Evolutionary conservation across 306 rosid genomes (phyloP).

Genomic region (Begonia peltatifolia): DNA sequence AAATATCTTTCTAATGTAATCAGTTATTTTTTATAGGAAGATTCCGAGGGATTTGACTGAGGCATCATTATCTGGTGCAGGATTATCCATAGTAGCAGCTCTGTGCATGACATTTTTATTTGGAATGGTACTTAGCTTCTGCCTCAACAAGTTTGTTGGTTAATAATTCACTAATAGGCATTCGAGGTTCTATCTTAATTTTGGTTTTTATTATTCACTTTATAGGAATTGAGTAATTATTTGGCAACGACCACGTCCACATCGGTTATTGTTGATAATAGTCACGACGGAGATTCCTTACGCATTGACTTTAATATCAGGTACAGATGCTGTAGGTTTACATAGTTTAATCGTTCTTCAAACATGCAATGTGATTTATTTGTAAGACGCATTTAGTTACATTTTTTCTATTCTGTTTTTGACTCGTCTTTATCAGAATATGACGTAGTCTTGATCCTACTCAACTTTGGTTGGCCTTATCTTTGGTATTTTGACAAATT

Average conservation of each 20-base stretch:
- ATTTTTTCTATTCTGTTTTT: no score
- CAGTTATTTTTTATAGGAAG: conserved; percentile 31
- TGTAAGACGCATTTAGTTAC: no score
- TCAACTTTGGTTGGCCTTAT: no score
- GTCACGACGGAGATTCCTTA: conserved; percentile 66
- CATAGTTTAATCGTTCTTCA: no score
- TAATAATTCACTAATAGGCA: neutral
- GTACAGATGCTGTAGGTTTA: conserved; percentile 12
- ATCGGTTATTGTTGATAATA: conserved; percentile 67
- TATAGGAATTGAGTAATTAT: conserved; percentile 74
- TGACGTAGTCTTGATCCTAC: no score
- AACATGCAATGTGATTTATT: no score
- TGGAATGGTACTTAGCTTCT: conserved; percentile 70
- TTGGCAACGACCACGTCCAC: conserved; percentile 66
- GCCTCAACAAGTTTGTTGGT: neutral
- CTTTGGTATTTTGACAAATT: no score
- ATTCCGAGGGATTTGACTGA: conserved; percentile 97
- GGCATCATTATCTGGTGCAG: conserved; percentile 92
- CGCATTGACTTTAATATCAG: conserved; percentile 75
- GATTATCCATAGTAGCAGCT: conserved; percentile 82
- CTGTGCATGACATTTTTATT: conserved; percentile 73
- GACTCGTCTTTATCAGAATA: no score
- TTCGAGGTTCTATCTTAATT: neutral
- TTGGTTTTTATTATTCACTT: conserved; percentile 8
- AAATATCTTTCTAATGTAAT: neutral